Evolutionary conservation across 495 filamentous ascomycete genomes (phyloP), one percentile per base, ranked within the genome.

Genomic region (Aspergillus egyptiacus): DNA sequence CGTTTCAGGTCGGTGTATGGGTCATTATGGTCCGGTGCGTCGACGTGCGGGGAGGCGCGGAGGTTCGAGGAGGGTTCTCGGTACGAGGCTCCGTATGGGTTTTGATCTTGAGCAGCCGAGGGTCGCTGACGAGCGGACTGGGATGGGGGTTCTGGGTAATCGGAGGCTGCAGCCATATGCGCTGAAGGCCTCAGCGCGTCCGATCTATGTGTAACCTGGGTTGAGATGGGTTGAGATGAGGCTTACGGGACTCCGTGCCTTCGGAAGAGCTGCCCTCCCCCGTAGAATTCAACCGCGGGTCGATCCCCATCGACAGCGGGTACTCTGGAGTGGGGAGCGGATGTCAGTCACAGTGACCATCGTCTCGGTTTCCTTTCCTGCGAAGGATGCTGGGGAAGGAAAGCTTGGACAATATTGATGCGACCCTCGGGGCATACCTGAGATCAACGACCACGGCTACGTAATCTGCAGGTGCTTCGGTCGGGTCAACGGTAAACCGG

Each of bases 1-100:
- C 89, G 82, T 65, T 91, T 91, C 30, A 79, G 64, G 43, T 89
- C 85, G 30, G 65, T 59, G 14, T 63, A 61, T 11, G 65, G 62
- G 42, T 78, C 71, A 10, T 68, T 65, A 5, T 57, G 57, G 19
- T 68, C 64, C 18, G 50, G 7, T 11, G 30, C 14, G n/a, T 54
- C 55, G 23, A 31, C 17, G 4, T 37, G 20, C 1, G 53, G 22
- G 2, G 47, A 50, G 19, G 47, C 17, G 47, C 36, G 40, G 47
- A 37, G 14, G 14, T 25, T 25, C 3, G 40, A 22, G 2, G 22
- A 20, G 6, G 45, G 18, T 17, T 39, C 34, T 34, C 14, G 36
- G 32, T 50, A 38, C 30, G 37, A 6, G 11, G 23, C 15, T 23
- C 24, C 37, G 38, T 25, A 44, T 19, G 10, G 46, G 13, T 19